Base-by-base conservation (phyloP, 164 flowering plant species). In the Tetrastigma voinierianum region DNA sequence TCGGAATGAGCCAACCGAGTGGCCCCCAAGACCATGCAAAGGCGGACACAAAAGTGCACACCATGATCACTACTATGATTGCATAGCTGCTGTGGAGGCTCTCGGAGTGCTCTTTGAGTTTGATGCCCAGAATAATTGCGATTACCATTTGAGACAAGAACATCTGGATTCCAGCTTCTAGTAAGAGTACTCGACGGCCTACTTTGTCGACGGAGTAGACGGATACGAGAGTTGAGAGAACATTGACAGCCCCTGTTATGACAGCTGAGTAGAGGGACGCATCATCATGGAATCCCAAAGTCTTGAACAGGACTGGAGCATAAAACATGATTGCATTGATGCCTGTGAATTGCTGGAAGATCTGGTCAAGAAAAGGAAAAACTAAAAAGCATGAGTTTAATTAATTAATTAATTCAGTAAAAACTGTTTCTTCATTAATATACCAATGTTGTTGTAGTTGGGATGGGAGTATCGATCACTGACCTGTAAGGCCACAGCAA, bases 1-100 rank as follows among this genome's bases (percentile, higher is more conserved):
- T 90, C 0, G 98, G 98, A 20, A 94, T 89, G 13, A 94, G 74
- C 98, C 98, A 94, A 0, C 98, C 98, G 1, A 94, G 77, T 0
- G 98, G 98, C 0, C 98, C 98, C 97, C 97, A 94, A 10, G 98
- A 94, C 98, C 98, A 94, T 0, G 98, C 98, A 58, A 94, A 94
- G 1, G 90, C 72, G 13, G 96, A 73, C 7, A 94, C 90, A 51
- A 81, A 94, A 9, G 87, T 81, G 81, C 98, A 91, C 23, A 94
- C 77, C 84, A 94, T 23, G 2, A 88, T 66, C 53, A 94, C 93
- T 2, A 94, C 95, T 0, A 86, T 43, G 46, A 83, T 71, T 10
- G 73, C 97, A 13, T 62, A 75, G 1, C 88, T 88, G 0, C 69
- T 64, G 56, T 63, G 16, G 2, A 95, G 86, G 51, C 78, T 17